A percentile compares a stretch with the other conserved stretches of the same genome.
Evolutionary conservation across 306 rosid species (phyloP).

Genomic region (Fagus sylvatica): DNA sequence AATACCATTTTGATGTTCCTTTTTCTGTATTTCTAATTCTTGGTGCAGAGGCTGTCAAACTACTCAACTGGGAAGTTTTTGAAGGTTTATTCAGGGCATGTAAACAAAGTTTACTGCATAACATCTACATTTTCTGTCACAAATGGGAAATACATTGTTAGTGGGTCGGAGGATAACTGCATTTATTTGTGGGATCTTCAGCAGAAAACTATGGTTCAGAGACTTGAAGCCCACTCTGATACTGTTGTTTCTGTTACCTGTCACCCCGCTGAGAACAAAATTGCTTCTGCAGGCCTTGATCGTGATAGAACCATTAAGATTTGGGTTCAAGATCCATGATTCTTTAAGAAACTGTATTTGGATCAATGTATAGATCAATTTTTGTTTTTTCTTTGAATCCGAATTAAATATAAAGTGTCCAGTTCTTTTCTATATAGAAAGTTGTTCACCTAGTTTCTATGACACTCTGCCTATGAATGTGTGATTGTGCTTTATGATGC

Average conservation of each 20-base stretch:
- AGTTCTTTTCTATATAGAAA: neutral
- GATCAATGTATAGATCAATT: neutral
- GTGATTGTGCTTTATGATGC: no score
- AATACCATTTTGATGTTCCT: neutral
- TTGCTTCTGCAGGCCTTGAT: constrained; percentile 87
- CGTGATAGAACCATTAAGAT: constrained; percentile 72
- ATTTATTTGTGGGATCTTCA: constrained; percentile 93
- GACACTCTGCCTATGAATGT: no score
- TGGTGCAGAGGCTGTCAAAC: constrained; percentile 88
- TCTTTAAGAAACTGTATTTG: constrained; percentile 8
- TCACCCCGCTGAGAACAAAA: constrained; percentile 82
- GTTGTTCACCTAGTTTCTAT: no score
- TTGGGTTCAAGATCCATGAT: constrained; percentile 78
- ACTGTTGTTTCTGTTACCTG: constrained; percentile 81
- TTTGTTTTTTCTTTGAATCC: neutral
- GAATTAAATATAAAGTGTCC: neutral
- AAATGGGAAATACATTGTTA: constrained; percentile 77
- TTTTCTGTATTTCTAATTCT: neutral
- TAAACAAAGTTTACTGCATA: constrained; percentile 63
- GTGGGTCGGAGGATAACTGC: constrained; percentile 90
- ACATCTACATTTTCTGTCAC: constrained; percentile 88
- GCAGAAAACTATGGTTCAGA: constrained; percentile 77
- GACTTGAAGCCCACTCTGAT: constrained; percentile 86
- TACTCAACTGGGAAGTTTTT: constrained; percentile 61
- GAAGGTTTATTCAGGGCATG: constrained; percentile 69